Base-by-base conservation (phyloP, 305 asterid species). In the Lippia alba region DNA sequence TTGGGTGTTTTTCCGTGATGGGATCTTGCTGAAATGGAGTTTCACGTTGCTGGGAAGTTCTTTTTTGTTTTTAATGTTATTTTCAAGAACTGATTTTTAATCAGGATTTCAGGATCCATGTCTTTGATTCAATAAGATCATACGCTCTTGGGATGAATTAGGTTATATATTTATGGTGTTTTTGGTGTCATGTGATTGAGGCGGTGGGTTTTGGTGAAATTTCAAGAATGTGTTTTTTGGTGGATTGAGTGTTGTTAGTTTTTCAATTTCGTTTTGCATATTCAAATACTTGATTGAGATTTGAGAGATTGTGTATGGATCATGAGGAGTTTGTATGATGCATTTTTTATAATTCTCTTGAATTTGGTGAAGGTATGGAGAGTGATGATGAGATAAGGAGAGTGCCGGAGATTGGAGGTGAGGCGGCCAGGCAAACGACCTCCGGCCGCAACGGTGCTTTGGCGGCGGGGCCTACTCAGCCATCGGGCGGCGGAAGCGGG, bases 351-450 rank as follows among this genome's bases (percentile, higher is more conserved):
- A 40, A 71, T 6, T 20, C 11, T 51, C 45, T 49, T 34, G 65
- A 50, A 46, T 14, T 30, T 68, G 61, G 46, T 54, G 56, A 69
- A 94, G 96, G 99, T n/a, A 79, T 91, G 91, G 99, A 94, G 84
- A 94, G 97, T 72, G 99, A 94, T 81, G 99, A 91, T 74, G 99
- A 94, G 84, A 89, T 91, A 55, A 84, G 99, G 70, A 85, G 99
- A 75, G 99, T 94, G 71, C 99, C 99, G 56, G 99, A 94, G 87
- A 73, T 94, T 20, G 97, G 91, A 33, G 97, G 86, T 32, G 99
- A 86, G 73, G 81, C 72, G 3, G 76, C 72, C 46, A 93, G 88
- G 7, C 54, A 75, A 16, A 72, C 84, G 9, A 88, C 84, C 55
- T 85, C 91, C 1, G 87, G 91, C 11, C 83, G 87, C 1, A 87